Evolutionary conservation across 2,329 filamentous ascomycete species (phyloP).

Genomic region (Ophiostoma tasmaniense): DNA sequence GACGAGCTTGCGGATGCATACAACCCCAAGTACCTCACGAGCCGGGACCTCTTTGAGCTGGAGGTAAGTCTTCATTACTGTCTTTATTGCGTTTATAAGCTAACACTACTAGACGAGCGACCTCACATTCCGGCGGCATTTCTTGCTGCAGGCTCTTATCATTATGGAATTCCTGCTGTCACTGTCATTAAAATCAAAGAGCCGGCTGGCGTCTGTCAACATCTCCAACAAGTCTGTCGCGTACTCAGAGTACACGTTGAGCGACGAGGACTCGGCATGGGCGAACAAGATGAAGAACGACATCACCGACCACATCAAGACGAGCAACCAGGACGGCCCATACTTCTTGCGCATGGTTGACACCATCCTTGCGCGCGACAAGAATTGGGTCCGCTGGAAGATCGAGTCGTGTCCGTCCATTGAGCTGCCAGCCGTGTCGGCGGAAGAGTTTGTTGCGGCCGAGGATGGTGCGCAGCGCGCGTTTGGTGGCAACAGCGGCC

Average conservation of each 20-base stretch:
- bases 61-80: conserved; percentile 39
- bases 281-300: conserved; percentile 64
- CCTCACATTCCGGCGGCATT: conserved; percentile 84
- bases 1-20: conserved; percentile 63
- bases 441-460: conserved; percentile 60
- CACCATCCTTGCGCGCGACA: conserved; percentile 88
- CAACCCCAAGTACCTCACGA: conserved; percentile 98
- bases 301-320: conserved; percentile 76
- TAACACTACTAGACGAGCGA: conserved; percentile 59
- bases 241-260: conserved; percentile 65
- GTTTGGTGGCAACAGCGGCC: conserved; percentile 57
- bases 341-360: conserved; percentile 97
- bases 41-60: conserved; percentile 86
- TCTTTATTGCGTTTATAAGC: conserved; percentile 11
- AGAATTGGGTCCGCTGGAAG: conserved; percentile 99
- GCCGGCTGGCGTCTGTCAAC: conserved; percentile 60
- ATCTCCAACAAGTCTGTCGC: conserved; percentile 77
- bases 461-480: conserved; percentile 56
- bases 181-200: conserved; percentile 71
- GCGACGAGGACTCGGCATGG: conserved; percentile 86
- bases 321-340: conserved; percentile 67
- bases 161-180: conserved; percentile 93
- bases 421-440: conserved; percentile 61
- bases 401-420: conserved; percentile 87
- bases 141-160: conserved; percentile 91